These are phyloP conservation scores for thale cress (Arabidopsis thaliana) DNA, from an alignment of 345 rosid genomes.

Conservation along the genomic window TAIR10.1 NC_003071.7:6873501-6874000, in stretches of 20 bases:
- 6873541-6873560: slow-evolving; percentile 33
- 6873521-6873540: slow-evolving; percentile 13
- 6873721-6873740: slow-evolving; percentile 67
- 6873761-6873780: slow-evolving; percentile 53
- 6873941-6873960: background rate
- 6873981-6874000: too few species aligned
- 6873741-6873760: slow-evolving; percentile 70
- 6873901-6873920: slow-evolving; percentile 81
- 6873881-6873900: slow-evolving; percentile 61
- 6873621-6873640: slow-evolving; percentile 13
- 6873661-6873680: slow-evolving; percentile 35
- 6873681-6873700: slow-evolving; percentile 61
- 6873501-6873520: background rate
- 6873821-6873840: slow-evolving; percentile 54
- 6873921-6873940: background rate
- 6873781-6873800: slow-evolving; percentile 70
- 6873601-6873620: slow-evolving; percentile 20
- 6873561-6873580: background rate
- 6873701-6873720: slow-evolving; percentile 71
- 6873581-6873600: slow-evolving; percentile 38
- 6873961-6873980: background rate
- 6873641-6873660: background rate
- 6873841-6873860: slow-evolving; percentile 57
- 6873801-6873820: slow-evolving; percentile 58
- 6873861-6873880: slow-evolving; percentile 64